Conservation (phyloP, 2,329 filamentous ascomycete genomes). For the Neurospora crassa region DNA sequence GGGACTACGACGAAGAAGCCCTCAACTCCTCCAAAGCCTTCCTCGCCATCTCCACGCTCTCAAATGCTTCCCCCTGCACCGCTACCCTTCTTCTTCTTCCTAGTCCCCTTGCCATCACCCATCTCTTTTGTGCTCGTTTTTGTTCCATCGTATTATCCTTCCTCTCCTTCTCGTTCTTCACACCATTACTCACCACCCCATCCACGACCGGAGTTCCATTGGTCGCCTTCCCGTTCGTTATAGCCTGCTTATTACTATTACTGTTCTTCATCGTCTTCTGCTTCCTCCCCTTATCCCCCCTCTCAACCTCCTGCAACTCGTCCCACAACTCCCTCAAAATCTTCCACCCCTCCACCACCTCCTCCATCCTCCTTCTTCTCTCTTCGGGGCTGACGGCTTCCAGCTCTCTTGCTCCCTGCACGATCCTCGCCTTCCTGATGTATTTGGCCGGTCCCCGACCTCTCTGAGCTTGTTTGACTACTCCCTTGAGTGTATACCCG, state of each 20-base stretch:
- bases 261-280: too few relatives aligned
- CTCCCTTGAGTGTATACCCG: slow-evolving; percentile 54
- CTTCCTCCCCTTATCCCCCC: slow-evolving; percentile 15
- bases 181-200: slow-evolving; percentile 22
- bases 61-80: slow-evolving; percentile 27
- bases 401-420: slow-evolving; percentile 44
- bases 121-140: slow-evolving; percentile 12
- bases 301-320: slow-evolving; percentile 28
- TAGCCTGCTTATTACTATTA: slow-evolving; percentile 16
- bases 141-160: slow-evolving; percentile 26
- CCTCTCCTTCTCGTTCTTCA: slow-evolving; percentile 20
- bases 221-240: slow-evolving; percentile 1
- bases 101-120: slow-evolving; percentile 22
- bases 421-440: slow-evolving; percentile 47
- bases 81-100: background rate
- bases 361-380: slow-evolving; percentile 19
- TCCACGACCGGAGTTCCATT: background rate
- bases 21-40: slow-evolving; percentile 34
- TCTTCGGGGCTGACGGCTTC: slow-evolving; percentile 24
- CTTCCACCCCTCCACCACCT: slow-evolving; percentile 31
- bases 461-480: slow-evolving; percentile 50
- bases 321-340: slow-evolving; percentile 31
- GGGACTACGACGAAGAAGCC: background rate
- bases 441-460: slow-evolving; percentile 41
- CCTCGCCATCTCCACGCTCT: slow-evolving; percentile 38